Base-by-base conservation (phyloP, 805 yeast genomes). In the Isabelozyma rhagii region DNA sequence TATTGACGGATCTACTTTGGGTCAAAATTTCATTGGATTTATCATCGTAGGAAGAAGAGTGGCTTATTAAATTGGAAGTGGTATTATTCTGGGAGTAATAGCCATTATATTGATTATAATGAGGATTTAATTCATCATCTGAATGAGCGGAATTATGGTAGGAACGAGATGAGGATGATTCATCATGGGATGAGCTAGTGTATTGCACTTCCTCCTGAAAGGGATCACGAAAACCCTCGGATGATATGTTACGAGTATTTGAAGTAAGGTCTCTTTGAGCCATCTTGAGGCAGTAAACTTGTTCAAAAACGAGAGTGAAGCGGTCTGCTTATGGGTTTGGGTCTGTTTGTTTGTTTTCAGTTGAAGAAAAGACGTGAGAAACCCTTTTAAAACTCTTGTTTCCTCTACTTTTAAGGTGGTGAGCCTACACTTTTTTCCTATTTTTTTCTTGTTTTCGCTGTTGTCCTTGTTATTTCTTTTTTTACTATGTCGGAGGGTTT, bases 31-130 rank as follows among this genome's bases (percentile, higher is more conserved):
- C 36, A 31, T 31, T 31, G n/a, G 36, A 31, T 39, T 39, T 39
- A 39, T 39, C 41, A 10, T 39, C 41, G 17, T 14, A 39, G 18
- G 41, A 39, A 8, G 41, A 39, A 39, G 41, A 39, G 14, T 39
- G 41, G 18, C 56, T 57, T 47, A 74, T 58, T 21, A 74, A 66
- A 55, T 72, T 66, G 21, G 75, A 60, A 2, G 71, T 62, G 4
- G 77, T 72, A 25, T 72, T 73, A 48, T 68, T 70, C 34, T 71
- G 71, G 14, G 72, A 63, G 58, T 71, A 74, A 58, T 74, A 74
- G 1, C 77, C 77, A 28, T 69, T 66, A 51, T 75, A 76, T 29
- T 68, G 70, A 27, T 51, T 49, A 39, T 51, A 51, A 29, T 55
- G 55, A 41, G 59, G 58, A 46, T 57, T 59, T 48, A 52, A 50